Evolutionary conservation across 441 rosid species (phyloP), one percentile per base, ranked within the genome.

Genomic region (Eutrema salsugineum): DNA sequence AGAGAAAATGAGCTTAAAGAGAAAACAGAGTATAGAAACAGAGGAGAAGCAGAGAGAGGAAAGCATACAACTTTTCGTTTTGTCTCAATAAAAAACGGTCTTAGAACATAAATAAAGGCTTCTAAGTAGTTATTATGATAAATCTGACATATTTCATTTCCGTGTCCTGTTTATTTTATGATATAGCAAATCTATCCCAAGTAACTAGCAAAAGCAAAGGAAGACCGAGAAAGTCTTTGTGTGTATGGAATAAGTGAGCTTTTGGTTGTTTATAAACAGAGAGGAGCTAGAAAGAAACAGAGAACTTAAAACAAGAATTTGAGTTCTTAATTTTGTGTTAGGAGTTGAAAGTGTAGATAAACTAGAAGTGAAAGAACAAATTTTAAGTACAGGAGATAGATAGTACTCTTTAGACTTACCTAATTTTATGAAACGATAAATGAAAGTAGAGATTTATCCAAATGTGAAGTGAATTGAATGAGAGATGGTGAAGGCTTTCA

Each of bases 401-500:
- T 24, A 24, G 27, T 24, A 24, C 27, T 24, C 27, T 24, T 5
- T 42, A 35, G 76, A 70, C 32, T 70, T 38, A 70, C 79, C 76
- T 57, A 70, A 54, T 14, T 28, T 4, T 56, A 7, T 44, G 27
- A 68, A 63, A 56, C 24, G 32, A 54, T 65, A 68, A 39, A 0
- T 46, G 55, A 39, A 63, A 63, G 27, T 40, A 16, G 28, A 49
- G 76, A 50, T 16, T 30, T 64, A 24, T 69, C 75, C 40, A 70
- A 64, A 58, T 49, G 58, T 42, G 61, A 73, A 57, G 33, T 47
- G 71, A 28, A 49, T 63, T 70, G 79, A 70, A 76, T 57, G 76
- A 64, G 71, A 64, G 71, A 70, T 58, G 44, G 50, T 70, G 49
- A 30, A 49, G 62, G 55, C 27, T 24, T 24, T 24, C 27, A 24